phyloP scores from a whole-genome alignment of 2,329 filamentous ascomycete genomes.

The Trichoderma lentiforme region DNA sequence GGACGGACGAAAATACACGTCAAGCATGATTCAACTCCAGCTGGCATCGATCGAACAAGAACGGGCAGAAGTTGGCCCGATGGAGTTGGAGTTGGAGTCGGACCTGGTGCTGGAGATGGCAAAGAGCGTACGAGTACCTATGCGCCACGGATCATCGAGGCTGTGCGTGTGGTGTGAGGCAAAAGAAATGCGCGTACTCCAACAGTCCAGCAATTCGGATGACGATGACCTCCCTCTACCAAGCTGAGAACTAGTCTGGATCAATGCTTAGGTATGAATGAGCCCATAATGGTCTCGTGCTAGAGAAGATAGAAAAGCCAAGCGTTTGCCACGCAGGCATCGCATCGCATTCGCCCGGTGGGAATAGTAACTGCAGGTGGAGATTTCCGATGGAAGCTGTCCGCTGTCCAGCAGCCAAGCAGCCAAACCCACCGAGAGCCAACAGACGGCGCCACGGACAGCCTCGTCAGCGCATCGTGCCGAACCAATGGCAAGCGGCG shows the following conservation, averaged over 20 bases:
- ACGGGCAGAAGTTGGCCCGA: not conserved
- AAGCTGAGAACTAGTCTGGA: not conserved
- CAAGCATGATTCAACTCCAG: not conserved
- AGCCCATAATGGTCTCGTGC: not conserved
- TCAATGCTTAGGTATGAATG: not conserved
- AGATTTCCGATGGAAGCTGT: too few relatives aligned
- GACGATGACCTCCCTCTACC: not conserved
- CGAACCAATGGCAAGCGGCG: slow-evolving; percentile 9
- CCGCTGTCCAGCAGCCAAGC: not conserved
- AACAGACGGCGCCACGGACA: not conserved
- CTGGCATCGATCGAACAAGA: not conserved
- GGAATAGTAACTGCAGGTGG: too few relatives aligned
- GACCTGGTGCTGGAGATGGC: not conserved
- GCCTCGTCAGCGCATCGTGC: slow-evolving; percentile 16
- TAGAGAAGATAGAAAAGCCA: not conserved
- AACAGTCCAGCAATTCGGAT: not conserved
- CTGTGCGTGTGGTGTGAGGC: too few relatives aligned
- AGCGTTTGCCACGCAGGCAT: not conserved
- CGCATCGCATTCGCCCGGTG: not conserved
- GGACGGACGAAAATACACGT: not conserved
- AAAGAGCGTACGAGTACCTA: not conserved
- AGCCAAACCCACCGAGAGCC: not conserved
- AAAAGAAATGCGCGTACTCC: too few relatives aligned
- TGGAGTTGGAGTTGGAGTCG: not conserved
- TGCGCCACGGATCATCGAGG: not conserved